Conservation (phyloP, 2,329 filamentous ascomycete species). For the Sporothrix humicola region DNA sequence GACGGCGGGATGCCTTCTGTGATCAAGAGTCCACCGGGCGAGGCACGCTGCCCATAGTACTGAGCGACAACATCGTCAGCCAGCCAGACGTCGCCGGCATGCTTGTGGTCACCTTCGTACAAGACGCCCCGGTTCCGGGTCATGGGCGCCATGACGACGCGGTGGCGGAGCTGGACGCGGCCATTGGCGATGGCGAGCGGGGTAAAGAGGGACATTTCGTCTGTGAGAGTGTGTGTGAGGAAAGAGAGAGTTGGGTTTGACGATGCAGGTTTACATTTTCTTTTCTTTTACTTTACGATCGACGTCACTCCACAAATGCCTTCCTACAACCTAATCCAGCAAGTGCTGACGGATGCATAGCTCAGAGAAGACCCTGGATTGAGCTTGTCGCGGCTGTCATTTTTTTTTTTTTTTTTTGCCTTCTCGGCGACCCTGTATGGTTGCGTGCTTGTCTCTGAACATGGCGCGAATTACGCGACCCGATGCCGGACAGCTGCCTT, state of each 20-base stretch:
- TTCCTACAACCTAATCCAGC: neutral
- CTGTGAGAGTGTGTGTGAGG: too few relatives aligned
- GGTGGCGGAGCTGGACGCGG: constrained; percentile 51
- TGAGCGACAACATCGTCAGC: constrained; percentile 20
- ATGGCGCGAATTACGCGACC: constrained; percentile 13
- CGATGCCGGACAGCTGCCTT: neutral
- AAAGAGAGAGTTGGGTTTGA: neutral
- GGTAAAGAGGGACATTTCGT: constrained; percentile 16
- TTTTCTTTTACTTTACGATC: neutral
- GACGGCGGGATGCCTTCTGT: constrained; percentile 31
- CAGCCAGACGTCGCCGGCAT: constrained; percentile 13
- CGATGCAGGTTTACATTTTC: neutral
- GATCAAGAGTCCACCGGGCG: constrained; percentile 30
- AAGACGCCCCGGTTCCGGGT: constrained; percentile 32
- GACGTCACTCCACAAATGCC: neutral
- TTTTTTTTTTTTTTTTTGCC: too few relatives aligned
- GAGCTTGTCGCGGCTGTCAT: neutral
- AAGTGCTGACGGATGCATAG: too few relatives aligned
- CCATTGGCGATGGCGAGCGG: constrained; percentile 25
- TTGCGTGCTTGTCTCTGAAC: constrained; percentile 10
- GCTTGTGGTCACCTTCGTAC: neutral
- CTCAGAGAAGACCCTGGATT: neutral
- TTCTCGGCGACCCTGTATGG: too few relatives aligned
- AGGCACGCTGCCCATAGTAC: constrained; percentile 33
- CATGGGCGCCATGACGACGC: constrained; percentile 49